Percentiles rank a stretch among this genome's conserved stretches.
phyloP scores from a whole-genome alignment of 2,329 filamentous ascomycete species.

The Escovopsis weberi region DNA sequence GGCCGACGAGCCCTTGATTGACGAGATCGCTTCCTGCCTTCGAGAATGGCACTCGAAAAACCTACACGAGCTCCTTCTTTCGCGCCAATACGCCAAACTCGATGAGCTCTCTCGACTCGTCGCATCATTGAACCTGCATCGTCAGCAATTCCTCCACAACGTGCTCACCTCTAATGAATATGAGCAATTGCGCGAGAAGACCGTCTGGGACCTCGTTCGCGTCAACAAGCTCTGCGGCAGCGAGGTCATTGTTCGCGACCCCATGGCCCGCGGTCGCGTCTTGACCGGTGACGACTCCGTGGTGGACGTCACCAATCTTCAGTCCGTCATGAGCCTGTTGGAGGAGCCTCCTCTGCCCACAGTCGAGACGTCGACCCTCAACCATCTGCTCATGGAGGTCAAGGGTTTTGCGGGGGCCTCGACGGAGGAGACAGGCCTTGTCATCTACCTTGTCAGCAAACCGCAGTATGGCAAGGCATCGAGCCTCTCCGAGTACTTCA shows the following conservation, averaged over 20 bases:
- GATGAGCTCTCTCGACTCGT: conserved; percentile 73
- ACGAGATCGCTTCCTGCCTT: conserved; percentile 93
- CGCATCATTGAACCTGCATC: conserved; percentile 65
- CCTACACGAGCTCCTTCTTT: conserved; percentile 77
- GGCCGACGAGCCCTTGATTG: conserved; percentile 75
- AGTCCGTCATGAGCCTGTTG: conserved; percentile 90
- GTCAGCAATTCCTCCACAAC: conserved; percentile 85
- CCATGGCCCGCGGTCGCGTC: conserved; percentile 66
- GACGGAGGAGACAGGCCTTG: conserved; percentile 60
- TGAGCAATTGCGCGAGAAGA: conserved; percentile 65
- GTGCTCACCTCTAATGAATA: conserved; percentile 82
- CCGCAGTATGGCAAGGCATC: conserved; percentile 45
- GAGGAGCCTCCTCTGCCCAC: conserved; percentile 61
- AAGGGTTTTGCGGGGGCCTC: conserved; percentile 67
- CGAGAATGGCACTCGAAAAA: conserved; percentile 98
- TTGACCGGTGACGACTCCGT: conserved; percentile 87
- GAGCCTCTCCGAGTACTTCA: conserved; percentile 70
- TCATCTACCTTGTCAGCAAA: conserved; percentile 65
- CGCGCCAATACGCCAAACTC: conserved; percentile 64
- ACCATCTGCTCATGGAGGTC: conserved; percentile 73
- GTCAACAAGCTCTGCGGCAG: conserved; percentile 91
- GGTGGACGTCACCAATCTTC: conserved; percentile 76
- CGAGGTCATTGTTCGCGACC: conserved; percentile 89
- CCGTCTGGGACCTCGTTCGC: conserved; percentile 86
- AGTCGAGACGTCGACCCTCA: conserved; percentile 55